Evolutionary conservation across 306 rosid genomes (phyloP).

Genomic region (Sophora flavescens): DNA sequence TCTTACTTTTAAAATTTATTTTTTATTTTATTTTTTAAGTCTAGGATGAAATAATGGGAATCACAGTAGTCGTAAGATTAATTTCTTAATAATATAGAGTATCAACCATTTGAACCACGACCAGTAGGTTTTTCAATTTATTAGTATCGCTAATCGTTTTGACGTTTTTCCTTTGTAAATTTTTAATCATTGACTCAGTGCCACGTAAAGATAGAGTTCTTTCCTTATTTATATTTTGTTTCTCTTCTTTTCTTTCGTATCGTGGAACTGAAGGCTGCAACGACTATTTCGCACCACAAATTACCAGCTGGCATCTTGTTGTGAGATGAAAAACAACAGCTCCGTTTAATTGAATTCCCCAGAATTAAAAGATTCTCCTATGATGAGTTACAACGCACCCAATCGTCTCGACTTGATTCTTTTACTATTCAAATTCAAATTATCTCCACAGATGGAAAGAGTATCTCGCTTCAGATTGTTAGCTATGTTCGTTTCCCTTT

Average conservation of each 20-base stretch:
- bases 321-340: background rate
- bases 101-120: background rate
- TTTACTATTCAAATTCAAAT: constrained; percentile 14
- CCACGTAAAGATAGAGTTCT: constrained; percentile 21
- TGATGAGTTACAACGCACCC: constrained; percentile 1
- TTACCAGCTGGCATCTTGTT: background rate
- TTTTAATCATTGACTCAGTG: constrained; percentile 15
- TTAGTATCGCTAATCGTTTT: background rate
- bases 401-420: constrained; percentile 1
- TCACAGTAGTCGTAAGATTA: no score
- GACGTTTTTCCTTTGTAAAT: background rate
- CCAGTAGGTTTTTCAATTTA: no score
- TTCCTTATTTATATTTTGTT: background rate
- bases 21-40: no score
- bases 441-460: background rate
- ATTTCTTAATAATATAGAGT: no score
- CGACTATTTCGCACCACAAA: background rate
- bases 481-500: background rate
- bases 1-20: background rate
- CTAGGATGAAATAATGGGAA: no score
- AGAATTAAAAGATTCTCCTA: constrained; percentile 33
- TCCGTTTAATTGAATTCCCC: background rate
- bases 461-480: background rate
- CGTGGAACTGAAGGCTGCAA: background rate
- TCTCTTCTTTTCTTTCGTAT: background rate